Base-by-base conservation (phyloP, 208 protist species). In the Entamoeba invadens region DNA sequence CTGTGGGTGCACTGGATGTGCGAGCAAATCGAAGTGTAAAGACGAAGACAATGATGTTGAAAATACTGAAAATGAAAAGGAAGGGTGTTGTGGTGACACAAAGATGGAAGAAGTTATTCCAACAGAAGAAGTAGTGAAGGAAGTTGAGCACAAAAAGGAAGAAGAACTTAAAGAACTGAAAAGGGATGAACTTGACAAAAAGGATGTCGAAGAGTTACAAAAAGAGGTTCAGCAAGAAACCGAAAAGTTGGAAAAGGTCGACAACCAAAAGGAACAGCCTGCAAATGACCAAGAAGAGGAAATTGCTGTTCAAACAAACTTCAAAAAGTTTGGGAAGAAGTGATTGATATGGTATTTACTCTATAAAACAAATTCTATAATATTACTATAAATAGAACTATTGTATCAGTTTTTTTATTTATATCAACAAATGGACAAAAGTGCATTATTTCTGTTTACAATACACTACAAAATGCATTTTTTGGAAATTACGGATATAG, bases 1-100 rank as follows among this genome's bases (percentile, higher is more conserved):
- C 16, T 92, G 91, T 92, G 91, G 91, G 50, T 92, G 91, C 31
- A n/a, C 44, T 92, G 91, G 91, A 10, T 92, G 91, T 92, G 5
- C 42, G 25, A 44, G 31, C 8, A 18, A 18, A 57, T 25, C 8
- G 18, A 18, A 57, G 18, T 8, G 18, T 25, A 57, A 57, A 57
- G 18, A 18, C 18, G 47, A 57, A 57, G 47, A 57, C 47, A 18
- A 57, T 25, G 18, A n/a, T n/a, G n/a, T n/a, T n/a, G n/a, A n/a
- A n/a, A n/a, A n/a, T n/a, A n/a, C n/a, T n/a, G n/a, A n/a, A n/a
- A n/a, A n/a, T n/a, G n/a, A n/a, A n/a, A n/a, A n/a, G n/a, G n/a
- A n/a, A n/a, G n/a, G n/a, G n/a, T n/a, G n/a, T n/a, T n/a, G n/a
- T n/a, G n/a, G n/a, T n/a, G n/a, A 18, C 47, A 18, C 8, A 57